Evolutionary conservation across 345 rosid species (phyloP), one percentile per base, ranked within the genome.

Genomic region (Adansonia digitata): DNA sequence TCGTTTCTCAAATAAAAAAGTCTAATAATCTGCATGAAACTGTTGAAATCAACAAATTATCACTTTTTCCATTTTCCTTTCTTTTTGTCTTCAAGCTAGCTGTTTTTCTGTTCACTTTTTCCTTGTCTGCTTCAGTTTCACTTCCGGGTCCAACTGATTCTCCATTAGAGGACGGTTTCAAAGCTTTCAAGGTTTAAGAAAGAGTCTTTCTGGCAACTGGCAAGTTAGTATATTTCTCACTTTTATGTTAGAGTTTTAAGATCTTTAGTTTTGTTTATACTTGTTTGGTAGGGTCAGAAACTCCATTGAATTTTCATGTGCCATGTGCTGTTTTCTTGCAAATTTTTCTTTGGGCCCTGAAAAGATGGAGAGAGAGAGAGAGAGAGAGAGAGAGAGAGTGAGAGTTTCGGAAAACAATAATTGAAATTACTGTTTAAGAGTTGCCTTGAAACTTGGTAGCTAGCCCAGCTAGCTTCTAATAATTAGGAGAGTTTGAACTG

Each of bases 401-500:
- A 63, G 69, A 37, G 45, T 63, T 37, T 63, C 5, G 64, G 35
- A n/a, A 63, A 43, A 46, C 55, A 46, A 68, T 68, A 12, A 46
- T 68, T 27, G 35, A 45, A 48, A 22, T 65, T 24, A 65, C 49
- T 65, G 70, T 68, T 24, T 15, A 46, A 43, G 43, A 35, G 43
- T 62, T 17, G 15, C 24, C 24, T 37, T 63, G 14, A n/a, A 63
- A 37, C 20, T 13, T 14, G 48, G 9, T 67, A 26, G 24, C 31
- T 67, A 15, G 37, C 71, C 71, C 39, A 67, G 72, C 55, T 45
- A 45, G 22, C 56, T 68, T 57, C 57, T 27, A 46, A 46, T 48
- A 27, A 68, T 46, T 46, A 24, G 20, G 70, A 66, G 51, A 22
- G 27, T 18, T 61, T 11, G 20, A 29, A 61, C 42, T 0, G 18